A percentile compares a stretch with the other conserved stretches of the same genome.
Conservation (phyloP, 495 filamentous ascomycete genomes). For the Aspergillus sclerotiicarbonarius region DNA sequence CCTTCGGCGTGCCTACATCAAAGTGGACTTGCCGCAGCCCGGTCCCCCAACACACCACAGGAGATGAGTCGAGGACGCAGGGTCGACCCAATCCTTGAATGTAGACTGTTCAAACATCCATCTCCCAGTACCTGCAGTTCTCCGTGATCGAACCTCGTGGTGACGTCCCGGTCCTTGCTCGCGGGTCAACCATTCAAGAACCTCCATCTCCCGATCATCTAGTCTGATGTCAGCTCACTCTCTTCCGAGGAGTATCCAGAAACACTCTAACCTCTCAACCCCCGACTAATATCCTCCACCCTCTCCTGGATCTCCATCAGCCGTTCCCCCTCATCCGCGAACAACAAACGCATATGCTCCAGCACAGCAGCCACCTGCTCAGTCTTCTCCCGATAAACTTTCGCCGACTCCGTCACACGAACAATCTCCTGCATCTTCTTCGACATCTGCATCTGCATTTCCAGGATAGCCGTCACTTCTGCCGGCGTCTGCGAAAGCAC, state of each 20-base stretch:
- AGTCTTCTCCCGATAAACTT: neutral
- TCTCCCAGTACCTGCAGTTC: slow-evolving; percentile 4
- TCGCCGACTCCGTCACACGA: neutral
- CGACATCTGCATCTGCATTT: slow-evolving; percentile 4
- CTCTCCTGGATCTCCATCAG: slow-evolving; percentile 7
- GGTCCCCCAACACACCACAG: slow-evolving; percentile 7
- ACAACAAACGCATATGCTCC: neutral
- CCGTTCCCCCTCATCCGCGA: neutral
- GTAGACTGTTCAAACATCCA: neutral
- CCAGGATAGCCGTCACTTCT: slow-evolving; percentile 4
- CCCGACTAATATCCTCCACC: neutral
- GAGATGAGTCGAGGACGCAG: neutral
- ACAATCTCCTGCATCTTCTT: slow-evolving; percentile 5
- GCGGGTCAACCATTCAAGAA: slow-evolving; percentile 9
- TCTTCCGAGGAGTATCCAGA: no score
- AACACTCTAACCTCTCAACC: neutral
- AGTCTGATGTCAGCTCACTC: neutral
- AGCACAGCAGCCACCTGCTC: neutral
- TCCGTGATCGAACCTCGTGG: slow-evolving; percentile 3
- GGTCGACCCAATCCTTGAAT: neutral
- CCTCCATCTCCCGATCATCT: slow-evolving; percentile 7
- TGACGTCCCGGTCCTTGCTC: slow-evolving; percentile 2
- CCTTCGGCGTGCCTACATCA: neutral
- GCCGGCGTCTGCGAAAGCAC: slow-evolving; percentile 4
- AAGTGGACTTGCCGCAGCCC: slow-evolving; percentile 7